Evolutionary conservation across 1,139 yeast species (phyloP).

Genomic region (Candida dubliniensis): DNA sequence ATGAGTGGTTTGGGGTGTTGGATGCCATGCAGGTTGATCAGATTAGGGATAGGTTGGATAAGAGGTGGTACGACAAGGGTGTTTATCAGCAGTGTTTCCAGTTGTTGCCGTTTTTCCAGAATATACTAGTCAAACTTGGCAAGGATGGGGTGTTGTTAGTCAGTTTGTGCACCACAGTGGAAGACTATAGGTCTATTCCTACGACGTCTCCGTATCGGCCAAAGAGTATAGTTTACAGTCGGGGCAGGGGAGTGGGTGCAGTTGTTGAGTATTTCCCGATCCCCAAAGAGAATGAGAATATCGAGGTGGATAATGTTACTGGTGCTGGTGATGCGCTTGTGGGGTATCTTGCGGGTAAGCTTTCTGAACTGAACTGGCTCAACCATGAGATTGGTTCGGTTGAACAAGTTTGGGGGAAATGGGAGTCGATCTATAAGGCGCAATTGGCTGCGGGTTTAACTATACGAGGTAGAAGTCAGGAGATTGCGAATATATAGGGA

Average conservation of each 20-base stretch:
- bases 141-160: slow-evolving; percentile 58
- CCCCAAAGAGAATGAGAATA: slow-evolving; percentile 35
- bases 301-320: slow-evolving; percentile 52
- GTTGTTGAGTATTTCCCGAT: slow-evolving; percentile 63
- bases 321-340: slow-evolving; percentile 77
- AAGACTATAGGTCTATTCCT: slow-evolving; percentile 36
- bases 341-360: slow-evolving; percentile 45
- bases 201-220: slow-evolving; percentile 35
- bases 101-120: slow-evolving; percentile 71
- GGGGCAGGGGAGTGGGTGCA: slow-evolving; percentile 43
- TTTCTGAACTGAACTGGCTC: slow-evolving; percentile 29
- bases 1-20: slow-evolving; percentile 72
- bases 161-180: slow-evolving; percentile 27
- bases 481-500: slow-evolving; percentile 10
- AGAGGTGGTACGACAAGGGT: slow-evolving; percentile 42
- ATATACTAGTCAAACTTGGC: slow-evolving; percentile 67
- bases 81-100: slow-evolving; percentile 68
- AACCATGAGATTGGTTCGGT: slow-evolving; percentile 21
- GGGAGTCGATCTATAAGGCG: slow-evolving; percentile 43
- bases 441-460: slow-evolving; percentile 58
- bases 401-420: slow-evolving; percentile 33
- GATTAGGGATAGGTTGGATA: slow-evolving; percentile 43
- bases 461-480: slow-evolving; percentile 25
- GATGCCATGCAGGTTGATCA: slow-evolving; percentile 58
- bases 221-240: slow-evolving; percentile 21